Evolutionary conservation across 805 yeast genomes (phyloP).

Genomic region (Priceomyces melissophilus): DNA sequence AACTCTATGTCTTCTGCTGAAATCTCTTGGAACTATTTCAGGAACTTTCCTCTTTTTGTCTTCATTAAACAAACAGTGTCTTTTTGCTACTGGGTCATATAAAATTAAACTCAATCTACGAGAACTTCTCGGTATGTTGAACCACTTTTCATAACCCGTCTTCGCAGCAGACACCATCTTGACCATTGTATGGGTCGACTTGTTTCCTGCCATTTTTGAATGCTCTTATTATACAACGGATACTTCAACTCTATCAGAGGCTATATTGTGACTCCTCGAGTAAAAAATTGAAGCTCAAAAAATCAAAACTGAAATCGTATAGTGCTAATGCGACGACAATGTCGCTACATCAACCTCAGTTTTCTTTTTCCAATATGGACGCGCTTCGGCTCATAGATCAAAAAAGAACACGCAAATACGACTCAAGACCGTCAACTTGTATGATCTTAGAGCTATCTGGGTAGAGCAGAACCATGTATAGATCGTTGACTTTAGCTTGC

Average conservation of each 20-base stretch:
- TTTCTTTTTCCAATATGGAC: background rate
- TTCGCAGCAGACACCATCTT: slow-evolving; percentile 85
- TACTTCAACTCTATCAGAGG: background rate
- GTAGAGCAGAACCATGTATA: no score
- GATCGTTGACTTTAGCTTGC: slow-evolving; percentile 6
- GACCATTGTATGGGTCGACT: slow-evolving; percentile 76
- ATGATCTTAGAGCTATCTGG: no score
- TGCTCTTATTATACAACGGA: background rate
- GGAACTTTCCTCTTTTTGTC: slow-evolving; percentile 80
- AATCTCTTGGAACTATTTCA: slow-evolving; percentile 40
- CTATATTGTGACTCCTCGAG: background rate
- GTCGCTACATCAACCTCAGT: background rate
- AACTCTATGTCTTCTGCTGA: slow-evolving; percentile 21
- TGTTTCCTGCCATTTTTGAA: slow-evolving; percentile 46
- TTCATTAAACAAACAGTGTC: slow-evolving; percentile 90
- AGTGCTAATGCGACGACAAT: background rate
- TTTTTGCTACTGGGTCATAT: slow-evolving; percentile 80
- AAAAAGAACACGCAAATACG: slow-evolving; percentile 1
- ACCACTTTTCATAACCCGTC: slow-evolving; percentile 83
- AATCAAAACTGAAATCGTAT: background rate
- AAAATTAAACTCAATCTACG: slow-evolving; percentile 76
- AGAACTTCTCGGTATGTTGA: slow-evolving; percentile 77
- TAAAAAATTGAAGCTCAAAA: slow-evolving; percentile 5
- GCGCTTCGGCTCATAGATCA: background rate
- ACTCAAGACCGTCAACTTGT: background rate